Evolutionary conservation across 108 stramenopile species (phyloP), one percentile per base, ranked within the genome.

Genomic region (Cyclotella kingstonii): DNA sequence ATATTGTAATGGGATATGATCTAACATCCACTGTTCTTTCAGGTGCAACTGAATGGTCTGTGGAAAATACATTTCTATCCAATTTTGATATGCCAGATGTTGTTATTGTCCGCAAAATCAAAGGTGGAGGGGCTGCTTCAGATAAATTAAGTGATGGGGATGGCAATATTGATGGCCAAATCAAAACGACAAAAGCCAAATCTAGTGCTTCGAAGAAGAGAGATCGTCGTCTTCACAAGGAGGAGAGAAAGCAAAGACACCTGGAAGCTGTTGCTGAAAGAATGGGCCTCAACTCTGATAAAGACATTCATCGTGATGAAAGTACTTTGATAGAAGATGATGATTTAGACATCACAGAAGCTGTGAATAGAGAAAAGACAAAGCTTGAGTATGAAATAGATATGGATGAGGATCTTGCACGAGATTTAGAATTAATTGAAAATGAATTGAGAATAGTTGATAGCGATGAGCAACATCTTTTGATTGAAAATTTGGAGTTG

Each of bases 1-100:
- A 99, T 82, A 60, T 77, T 35, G 98, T 96, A 12, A 58, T 97
- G 52, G 99, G 98, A 7, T 98, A 97, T 70, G 97, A 98, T 76
- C 64, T 99, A 60, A 48, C 52, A 21, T 63, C 82, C 3, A 65
- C 82, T 8, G 84, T 87, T 14, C 41, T 92, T 40, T 75, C 73
- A 11, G 68, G 75, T 21, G 83, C 67, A 14, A 71, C 22, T 46
- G 80, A 85, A 28, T 80, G 77, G 77, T 68, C 71, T 9, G 47
- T 81, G 33, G 78, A 83, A 17, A 58, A 70, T 40, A 61, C 53
- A 12, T 77, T 78, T 30, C 57, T 64, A 19, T 73, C 66, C 21
- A 82, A 72, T 52, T 85, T 87, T 61, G 73, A 75, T 26, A 47
- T 97, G 53, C 99, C 97, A 1, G 97, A 98, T 74, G 82, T 96